phyloP scores from a whole-genome alignment of 1,284 basidiomycete genomes.

The Inonotus hispidus region DNA sequence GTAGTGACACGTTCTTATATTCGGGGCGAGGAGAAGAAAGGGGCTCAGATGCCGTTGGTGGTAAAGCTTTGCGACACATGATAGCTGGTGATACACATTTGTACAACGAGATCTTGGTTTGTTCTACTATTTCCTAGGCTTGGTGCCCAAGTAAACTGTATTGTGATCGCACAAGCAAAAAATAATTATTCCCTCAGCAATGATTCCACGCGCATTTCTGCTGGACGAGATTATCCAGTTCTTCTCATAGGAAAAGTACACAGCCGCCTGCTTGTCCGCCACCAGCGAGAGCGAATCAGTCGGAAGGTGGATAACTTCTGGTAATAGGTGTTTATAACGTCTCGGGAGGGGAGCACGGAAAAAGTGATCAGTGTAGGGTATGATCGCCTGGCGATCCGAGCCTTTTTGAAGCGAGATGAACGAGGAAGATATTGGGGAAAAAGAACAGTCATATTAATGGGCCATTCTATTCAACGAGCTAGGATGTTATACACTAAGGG shows the following conservation, averaged over 20 bases:
- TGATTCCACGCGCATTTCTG: no score
- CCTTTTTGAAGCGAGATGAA: no score
- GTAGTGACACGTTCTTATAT: conserved; percentile 24
- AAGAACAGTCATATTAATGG: not conserved
- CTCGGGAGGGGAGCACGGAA: not conserved
- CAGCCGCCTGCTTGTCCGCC: no score
- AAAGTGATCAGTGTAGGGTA: not conserved
- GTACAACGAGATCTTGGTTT: not conserved
- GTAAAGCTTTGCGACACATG: conserved; percentile 16
- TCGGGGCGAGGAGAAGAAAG: conserved; percentile 18
- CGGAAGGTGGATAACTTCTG: no score
- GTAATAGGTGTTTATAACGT: no score
- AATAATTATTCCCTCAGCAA: no score
- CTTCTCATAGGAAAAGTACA: no score
- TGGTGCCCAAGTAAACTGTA: not conserved
- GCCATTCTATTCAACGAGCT: not conserved
- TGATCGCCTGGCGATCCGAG: not conserved
- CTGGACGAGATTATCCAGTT: no score
- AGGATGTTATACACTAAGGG: not conserved
- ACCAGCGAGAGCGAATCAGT: no score
- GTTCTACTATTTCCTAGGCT: not conserved
- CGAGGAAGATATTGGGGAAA: not conserved
- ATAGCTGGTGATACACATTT: not conserved
- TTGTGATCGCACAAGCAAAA: no score
- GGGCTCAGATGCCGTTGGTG: conserved; percentile 24